Base-by-base conservation (phyloP, 176 grass and related monocot species). In the Tillandsia leiboldiana region DNA sequence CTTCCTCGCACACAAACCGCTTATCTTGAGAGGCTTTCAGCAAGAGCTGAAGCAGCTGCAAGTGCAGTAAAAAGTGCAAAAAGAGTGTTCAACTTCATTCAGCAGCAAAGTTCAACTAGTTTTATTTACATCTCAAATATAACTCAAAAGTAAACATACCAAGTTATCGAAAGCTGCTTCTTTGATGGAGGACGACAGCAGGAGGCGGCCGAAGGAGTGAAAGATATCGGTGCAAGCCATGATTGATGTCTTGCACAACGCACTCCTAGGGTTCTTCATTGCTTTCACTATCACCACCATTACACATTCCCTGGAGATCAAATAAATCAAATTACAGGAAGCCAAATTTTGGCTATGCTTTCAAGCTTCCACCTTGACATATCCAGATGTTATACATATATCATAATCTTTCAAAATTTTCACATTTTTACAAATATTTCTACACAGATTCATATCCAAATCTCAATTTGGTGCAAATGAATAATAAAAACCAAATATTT, bases 1-100 rank as follows among this genome's bases (percentile, higher is more conserved):
- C 95, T 75, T 99, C 95, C 77, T 99, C 95, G 63, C 75, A 82
- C 50, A 99, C 90, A 80, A 99, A 99, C 68, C 83, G 77, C 72
- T 99, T 99, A 79, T 99, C 95, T 84, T 99, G 95, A 49, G 90
- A 99, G 72, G 90, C 90, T 75, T 99, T 99, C 64, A 99, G 78
- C 66, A 99, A 80, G 63, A 99, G 82, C 82, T 99, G 95, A 11
- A 99, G 75, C 28, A 99, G 71, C 91, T 96, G 81, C 51, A 22
- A 49, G 61, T 12, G 33, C 33, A 42, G 33, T 6, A 42, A 42
- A 42, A 42, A 42, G 33, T 7, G 1, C n/a, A 61, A 61, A 18
- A 61, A 18, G 56, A n/a, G 48, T 48, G 49, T 23, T 47, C 66
- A 7, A 72, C 12, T n/a, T 2, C 5, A 8, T 11, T 63, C 63